These are phyloP conservation scores for Houttuynia cordata DNA, from an alignment of 164 flowering plant genomes.

Conservation along the genomic window DNA sequence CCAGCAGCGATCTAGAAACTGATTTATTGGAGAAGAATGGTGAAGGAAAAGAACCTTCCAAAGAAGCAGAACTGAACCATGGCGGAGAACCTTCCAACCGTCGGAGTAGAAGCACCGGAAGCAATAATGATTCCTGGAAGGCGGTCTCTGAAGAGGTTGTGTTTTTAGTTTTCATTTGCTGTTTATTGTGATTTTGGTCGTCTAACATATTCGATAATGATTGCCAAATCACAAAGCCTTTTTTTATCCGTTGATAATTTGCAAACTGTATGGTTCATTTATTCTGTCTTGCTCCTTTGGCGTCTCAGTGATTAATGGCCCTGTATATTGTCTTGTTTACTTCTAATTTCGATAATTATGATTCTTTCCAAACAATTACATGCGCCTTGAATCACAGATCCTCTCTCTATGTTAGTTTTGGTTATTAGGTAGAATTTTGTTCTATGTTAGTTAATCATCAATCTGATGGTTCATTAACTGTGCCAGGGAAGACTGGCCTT, in stretches of 20 bases:
- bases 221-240: too few relatives aligned
- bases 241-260: too few relatives aligned
- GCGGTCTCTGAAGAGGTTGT: conserved; percentile 90
- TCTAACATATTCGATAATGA: too few relatives aligned
- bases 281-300: too few relatives aligned
- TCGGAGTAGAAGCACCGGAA: conserved; percentile 39
- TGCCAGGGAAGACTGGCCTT: conserved; percentile 90
- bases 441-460: neutral
- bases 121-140: conserved; percentile 65
- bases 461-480: conserved; percentile 1
- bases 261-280: too few relatives aligned
- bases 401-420: too few relatives aligned
- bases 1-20: conserved; percentile 76
- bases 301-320: too few relatives aligned
- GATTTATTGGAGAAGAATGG: conserved; percentile 45
- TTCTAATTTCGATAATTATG: neutral
- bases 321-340: neutral
- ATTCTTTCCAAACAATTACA: too few relatives aligned
- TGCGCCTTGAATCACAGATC: too few relatives aligned
- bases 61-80: conserved; percentile 33
- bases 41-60: conserved; percentile 35
- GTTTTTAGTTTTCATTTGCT: neutral
- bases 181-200: too few relatives aligned
- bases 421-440: too few relatives aligned
- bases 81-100: conserved; percentile 34